Base-by-base conservation (phyloP, 441 rosid genomes). In the Aleurites moluccanus region DNA sequence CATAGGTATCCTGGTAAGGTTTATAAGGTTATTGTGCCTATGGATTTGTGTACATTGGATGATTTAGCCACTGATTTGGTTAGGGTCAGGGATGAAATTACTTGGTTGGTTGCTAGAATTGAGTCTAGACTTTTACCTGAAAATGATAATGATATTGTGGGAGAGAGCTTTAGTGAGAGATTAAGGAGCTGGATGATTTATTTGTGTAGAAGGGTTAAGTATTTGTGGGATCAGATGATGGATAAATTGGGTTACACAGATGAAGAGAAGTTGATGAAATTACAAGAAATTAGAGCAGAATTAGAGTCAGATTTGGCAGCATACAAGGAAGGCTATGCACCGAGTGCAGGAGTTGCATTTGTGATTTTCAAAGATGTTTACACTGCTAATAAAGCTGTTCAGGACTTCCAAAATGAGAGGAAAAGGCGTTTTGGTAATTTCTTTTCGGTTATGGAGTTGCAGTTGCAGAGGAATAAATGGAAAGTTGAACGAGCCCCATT, bases 391-490 rank as follows among this genome's bases (percentile, higher is more conserved):
- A 95, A 95, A 74, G 94, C 96, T 49, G 90, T 91, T 87, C 93
- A 90, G 82, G 98, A 95, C 81, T 91, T 93, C 66, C 70, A 82
- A 78, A 88, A 86, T 30, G 98, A 93, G 86, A 88, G 84, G 85
- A 91, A 84, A 73, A 85, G 91, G 86, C 88, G 90, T 28, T 80
- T 88, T 20, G 99, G 99, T 27, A 95, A 90, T 79, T 95, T 95
- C 82, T 91, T 90, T 79, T 90, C 97, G 33, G 83, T 93, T 14
- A 82, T 86, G 82, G 99, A 93, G 82, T 81, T 95, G 74, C 85
- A 90, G 77, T 80, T 95, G 47, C 98, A 90, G 84, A 91, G 97
- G 84, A 95, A 93, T 83, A 97, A 91, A 62, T 95, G 99, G 99
- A 95, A 89, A 86, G 98, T 95, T 3, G 98, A 93, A 64, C 88